These are phyloP conservation scores for Neofusicoccum laricinum DNA, from an alignment of 2,329 filamentous ascomycete species.

Conservation along the genomic window DNA sequence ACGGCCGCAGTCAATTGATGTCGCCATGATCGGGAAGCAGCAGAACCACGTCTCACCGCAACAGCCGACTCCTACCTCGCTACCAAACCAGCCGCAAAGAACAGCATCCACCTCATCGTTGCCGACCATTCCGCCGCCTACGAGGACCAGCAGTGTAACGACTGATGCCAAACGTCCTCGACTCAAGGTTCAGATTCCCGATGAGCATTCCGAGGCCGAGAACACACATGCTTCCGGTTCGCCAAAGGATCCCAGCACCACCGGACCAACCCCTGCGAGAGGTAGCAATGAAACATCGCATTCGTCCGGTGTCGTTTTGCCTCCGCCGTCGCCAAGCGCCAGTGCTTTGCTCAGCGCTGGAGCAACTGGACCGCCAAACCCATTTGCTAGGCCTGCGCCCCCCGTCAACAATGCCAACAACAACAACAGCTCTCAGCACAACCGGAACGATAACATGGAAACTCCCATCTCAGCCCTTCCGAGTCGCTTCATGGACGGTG, in stretches of 20 bases:
- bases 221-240: conserved; percentile 70
- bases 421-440: conserved; percentile 38
- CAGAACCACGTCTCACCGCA: conserved; percentile 53
- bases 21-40: conserved; percentile 53
- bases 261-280: conserved; percentile 57
- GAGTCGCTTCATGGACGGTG: conserved; percentile 83
- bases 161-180: conserved; percentile 70
- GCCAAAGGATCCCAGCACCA: conserved; percentile 60
- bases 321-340: conserved; percentile 87
- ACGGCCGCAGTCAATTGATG: conserved; percentile 65
- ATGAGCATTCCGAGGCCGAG: conserved; percentile 78
- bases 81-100: conserved; percentile 44
- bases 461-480: conserved; percentile 94
- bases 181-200: conserved; percentile 91
- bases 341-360: conserved; percentile 84
- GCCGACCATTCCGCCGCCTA: conserved; percentile 69
- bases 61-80: conserved; percentile 41
- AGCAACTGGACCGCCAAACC: conserved; percentile 88
- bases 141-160: conserved; percentile 73
- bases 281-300: conserved; percentile 55
- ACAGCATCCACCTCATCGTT: conserved; percentile 60
- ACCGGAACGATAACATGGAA: conserved; percentile 47
- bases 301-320: conserved; percentile 72
- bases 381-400: conserved; percentile 83
- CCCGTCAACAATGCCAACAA: conserved; percentile 53